Evolutionary conservation across 768 basidiomycete species (phyloP).

Genomic region (Inosperma sp.): DNA sequence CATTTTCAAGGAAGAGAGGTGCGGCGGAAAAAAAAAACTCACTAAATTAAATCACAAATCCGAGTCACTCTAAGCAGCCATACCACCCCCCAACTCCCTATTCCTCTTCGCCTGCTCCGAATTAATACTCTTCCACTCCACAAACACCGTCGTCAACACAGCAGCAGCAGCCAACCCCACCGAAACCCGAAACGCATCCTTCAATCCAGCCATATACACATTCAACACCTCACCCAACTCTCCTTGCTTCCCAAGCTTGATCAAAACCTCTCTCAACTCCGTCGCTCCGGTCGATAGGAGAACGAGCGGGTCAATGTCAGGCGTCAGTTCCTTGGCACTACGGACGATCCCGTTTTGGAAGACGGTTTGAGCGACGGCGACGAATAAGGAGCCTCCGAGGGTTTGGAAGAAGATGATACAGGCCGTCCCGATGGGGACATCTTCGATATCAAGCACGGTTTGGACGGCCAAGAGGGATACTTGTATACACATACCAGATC

Average conservation of each 20-base stretch:
- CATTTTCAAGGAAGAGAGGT: too few relatives aligned
- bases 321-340: slow-evolving; percentile 1
- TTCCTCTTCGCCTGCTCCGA: neutral
- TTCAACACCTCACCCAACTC: neutral
- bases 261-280: slow-evolving; percentile 2
- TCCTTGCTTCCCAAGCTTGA: neutral
- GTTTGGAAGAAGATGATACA: slow-evolving; percentile 9
- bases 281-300: slow-evolving; percentile 3
- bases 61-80: slow-evolving; percentile 7
- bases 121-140: slow-evolving; percentile 14
- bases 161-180: slow-evolving; percentile 1
- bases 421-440: slow-evolving; percentile 8
- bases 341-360: slow-evolving; percentile 7
- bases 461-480: slow-evolving; percentile 8
- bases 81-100: neutral
- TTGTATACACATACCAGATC: slow-evolving; percentile 10
- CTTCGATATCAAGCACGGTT: slow-evolving; percentile 9
- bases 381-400: slow-evolving; percentile 6
- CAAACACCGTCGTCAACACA: slow-evolving; percentile 5
- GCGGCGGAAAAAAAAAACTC: too few relatives aligned
- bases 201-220: slow-evolving; percentile 4
- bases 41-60: too few relatives aligned
- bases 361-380: slow-evolving; percentile 8
- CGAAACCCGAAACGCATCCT: slow-evolving; percentile 6
- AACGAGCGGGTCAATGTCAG: neutral